phyloP scores from a whole-genome alignment of 2,329 filamentous ascomycete species.

The Aspergillus pseudonomiae region DNA sequence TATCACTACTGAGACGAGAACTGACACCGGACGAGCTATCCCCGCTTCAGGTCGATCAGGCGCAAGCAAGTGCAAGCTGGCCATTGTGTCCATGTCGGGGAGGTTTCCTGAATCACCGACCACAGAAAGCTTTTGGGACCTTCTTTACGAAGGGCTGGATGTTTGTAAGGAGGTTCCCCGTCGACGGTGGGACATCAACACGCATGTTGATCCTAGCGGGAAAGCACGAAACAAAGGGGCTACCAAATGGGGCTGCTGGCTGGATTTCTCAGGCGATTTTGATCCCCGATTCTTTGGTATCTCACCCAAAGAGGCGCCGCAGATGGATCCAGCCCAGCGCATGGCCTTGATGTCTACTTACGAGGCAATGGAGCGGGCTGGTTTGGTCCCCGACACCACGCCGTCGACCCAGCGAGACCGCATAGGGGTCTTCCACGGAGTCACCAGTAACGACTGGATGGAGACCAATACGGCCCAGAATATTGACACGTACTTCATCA shows the following conservation, averaged over 20 bases:
- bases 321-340: constrained; percentile 79
- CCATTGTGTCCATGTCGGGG: no score
- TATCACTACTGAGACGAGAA: no score
- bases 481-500: constrained; percentile 69
- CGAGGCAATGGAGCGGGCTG: constrained; percentile 75
- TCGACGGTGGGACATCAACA: constrained; percentile 39
- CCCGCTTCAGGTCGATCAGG: no score
- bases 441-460: constrained; percentile 69
- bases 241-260: constrained; percentile 37
- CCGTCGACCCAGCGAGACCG: constrained; percentile 64
- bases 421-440: constrained; percentile 72
- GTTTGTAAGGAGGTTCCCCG: constrained; percentile 37
- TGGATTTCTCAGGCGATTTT: constrained; percentile 43
- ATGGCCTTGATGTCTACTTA: constrained; percentile 76
- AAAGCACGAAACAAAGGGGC: constrained; percentile 34
- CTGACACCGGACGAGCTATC: no score
- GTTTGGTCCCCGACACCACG: constrained; percentile 71
- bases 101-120: no score
- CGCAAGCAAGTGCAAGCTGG: no score
- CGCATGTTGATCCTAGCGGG: constrained; percentile 30
- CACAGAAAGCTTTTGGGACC: constrained; percentile 35
- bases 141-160: constrained; percentile 38
- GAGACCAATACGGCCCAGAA: constrained; percentile 71
- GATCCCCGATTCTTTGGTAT: constrained; percentile 48
- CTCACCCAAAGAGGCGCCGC: constrained; percentile 73